Evolutionary conservation across 345 rosid genomes (phyloP), one percentile per base, ranked within the genome.

Genomic region (Geranium rotundifolium): DNA sequence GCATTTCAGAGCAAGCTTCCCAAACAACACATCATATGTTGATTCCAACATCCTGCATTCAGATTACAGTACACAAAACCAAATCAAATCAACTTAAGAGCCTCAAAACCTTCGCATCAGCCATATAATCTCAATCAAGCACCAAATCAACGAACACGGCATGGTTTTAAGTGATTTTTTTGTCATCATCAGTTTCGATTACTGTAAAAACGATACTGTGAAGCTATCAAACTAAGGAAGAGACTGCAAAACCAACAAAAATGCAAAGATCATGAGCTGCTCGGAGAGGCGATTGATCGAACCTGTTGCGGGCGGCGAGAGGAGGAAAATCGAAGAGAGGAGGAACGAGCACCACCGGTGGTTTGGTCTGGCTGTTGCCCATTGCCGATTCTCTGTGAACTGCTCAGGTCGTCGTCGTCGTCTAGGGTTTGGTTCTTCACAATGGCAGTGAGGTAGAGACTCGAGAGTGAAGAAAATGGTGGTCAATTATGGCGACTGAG

Each of bases 241-340:
- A 41, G 50, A 41, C 10, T 12, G 12, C 50, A 41, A 13, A 41
- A 13, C 4, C 50, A 41, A 41, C 50, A 5, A 3, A 3, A 4
- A 31, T 17, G 31, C 14, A 7, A 60, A 19, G 3, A 19, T 2
- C n/a, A n/a, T n/a, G 54, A 10, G 54, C 1, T 14, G 18, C 23
- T 4, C 19, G 17, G 10, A 23, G 30, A 41, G 14, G 55, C 20
- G 4, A 4, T 5, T 20, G 63, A 41, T 6, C 3, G 10, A 15
- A 86, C 96, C 97, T 85, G 77, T 72, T 82, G 55, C 98, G 96
- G 63, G 90, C 90, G 15, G 90, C 87, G 39, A 89, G 84, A 17
- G 98, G 98, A 34, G 96, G 98, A 74, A 80, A 91, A 63, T 89
- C 98, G 70, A 89, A 89, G 66, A 89, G 90, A 17, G 96, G 95